Evolutionary conservation across 768 basidiomycete genomes (phyloP).

Genomic region (Psilocybe subaeruginosa): DNA sequence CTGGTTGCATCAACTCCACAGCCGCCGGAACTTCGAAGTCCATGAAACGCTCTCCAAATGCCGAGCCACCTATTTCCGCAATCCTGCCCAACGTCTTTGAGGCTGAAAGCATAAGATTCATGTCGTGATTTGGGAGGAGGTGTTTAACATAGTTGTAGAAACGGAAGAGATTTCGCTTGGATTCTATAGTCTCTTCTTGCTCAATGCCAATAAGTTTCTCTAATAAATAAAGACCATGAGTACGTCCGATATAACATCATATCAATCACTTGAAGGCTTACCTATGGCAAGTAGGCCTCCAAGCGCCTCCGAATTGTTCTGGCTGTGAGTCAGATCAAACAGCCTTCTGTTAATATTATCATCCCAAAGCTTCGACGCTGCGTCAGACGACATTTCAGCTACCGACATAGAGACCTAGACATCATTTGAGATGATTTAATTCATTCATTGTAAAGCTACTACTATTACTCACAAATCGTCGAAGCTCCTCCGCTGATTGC

Average conservation of each 20-base stretch:
- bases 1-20: conserved; percentile 77
- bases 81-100: conserved; percentile 93
- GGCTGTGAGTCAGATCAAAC: conserved; percentile 84
- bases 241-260: conserved; percentile 9
- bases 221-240: conserved; percentile 16
- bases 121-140: conserved; percentile 87
- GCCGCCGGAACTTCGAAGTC: conserved; percentile 87
- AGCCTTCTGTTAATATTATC: conserved; percentile 79
- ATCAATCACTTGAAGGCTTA: conserved; percentile 33
- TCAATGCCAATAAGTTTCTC: conserved; percentile 80
- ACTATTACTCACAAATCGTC: conserved; percentile 65
- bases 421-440: conserved; percentile 15
- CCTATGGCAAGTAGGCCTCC: conserved; percentile 91
- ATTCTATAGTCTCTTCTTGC: conserved; percentile 80
- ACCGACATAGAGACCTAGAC: conserved; percentile 70
- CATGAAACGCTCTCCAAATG: conserved; percentile 89
- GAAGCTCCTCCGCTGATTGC: conserved; percentile 72
- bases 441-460: conserved; percentile 4
- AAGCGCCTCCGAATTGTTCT: conserved; percentile 76
- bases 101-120: conserved; percentile 92
- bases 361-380: conserved; percentile 83
- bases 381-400: conserved; percentile 82
- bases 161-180: conserved; percentile 79
- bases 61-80: conserved; percentile 78
- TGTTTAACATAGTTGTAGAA: conserved; percentile 94